These are phyloP conservation scores for Poronia punctata DNA, from an alignment of 495 filamentous ascomycete genomes.

Conservation along the genomic window DNA sequence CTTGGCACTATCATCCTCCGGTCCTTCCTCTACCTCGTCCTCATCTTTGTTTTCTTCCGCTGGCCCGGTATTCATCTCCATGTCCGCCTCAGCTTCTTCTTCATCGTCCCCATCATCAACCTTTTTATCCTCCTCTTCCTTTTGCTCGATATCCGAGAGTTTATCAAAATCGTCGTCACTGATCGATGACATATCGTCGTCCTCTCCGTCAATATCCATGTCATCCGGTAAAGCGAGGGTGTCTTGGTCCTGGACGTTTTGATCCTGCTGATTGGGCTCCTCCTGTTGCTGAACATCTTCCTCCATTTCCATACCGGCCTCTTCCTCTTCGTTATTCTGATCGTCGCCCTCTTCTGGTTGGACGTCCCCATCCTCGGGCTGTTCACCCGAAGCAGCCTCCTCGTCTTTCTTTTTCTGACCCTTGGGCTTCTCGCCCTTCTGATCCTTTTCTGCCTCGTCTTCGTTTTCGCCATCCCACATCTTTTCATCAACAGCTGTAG, in stretches of 20 bases:
- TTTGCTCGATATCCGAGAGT: constrained; percentile 43
- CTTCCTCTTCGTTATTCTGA: constrained; percentile 45
- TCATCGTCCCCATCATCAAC: constrained; percentile 25
- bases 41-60: constrained; percentile 17
- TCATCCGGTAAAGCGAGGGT: constrained; percentile 60
- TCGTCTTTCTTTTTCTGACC: constrained; percentile 59
- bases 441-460: constrained; percentile 71
- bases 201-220: constrained; percentile 58
- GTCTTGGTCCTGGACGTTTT: constrained; percentile 57
- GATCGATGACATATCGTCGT: constrained; percentile 41
- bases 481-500: constrained; percentile 89
- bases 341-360: constrained; percentile 42
- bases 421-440: constrained; percentile 63
- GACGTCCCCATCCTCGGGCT: constrained; percentile 52
- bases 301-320: constrained; percentile 57
- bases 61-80: constrained; percentile 17
- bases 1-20: constrained; percentile 23
- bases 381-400: constrained; percentile 54
- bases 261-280: constrained; percentile 55
- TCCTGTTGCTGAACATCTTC: constrained; percentile 67
- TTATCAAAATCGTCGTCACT: constrained; percentile 52
- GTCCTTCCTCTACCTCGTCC: constrained; percentile 24
- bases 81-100: constrained; percentile 19
- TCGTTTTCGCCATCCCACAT: constrained; percentile 87
- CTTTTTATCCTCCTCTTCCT: constrained; percentile 30